phyloP scores from a whole-genome alignment of 2,329 filamentous ascomycete genomes.

The Penicillium sp. region DNA sequence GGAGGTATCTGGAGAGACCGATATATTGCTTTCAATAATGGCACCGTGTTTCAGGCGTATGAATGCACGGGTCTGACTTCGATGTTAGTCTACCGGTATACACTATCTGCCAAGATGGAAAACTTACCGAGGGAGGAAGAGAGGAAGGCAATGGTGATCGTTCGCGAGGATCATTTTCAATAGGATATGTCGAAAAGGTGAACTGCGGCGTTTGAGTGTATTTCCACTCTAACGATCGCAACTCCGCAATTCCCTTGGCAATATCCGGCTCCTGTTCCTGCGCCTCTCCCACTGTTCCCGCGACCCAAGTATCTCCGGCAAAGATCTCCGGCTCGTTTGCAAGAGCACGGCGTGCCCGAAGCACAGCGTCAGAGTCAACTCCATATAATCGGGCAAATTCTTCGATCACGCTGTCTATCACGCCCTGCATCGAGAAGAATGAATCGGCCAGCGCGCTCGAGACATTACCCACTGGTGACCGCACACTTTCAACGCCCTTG shows the following conservation, averaged over 20 bases:
- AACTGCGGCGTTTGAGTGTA: constrained; percentile 86
- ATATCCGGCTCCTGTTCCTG: constrained; percentile 53
- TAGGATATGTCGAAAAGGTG: constrained; percentile 63
- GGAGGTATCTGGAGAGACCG: constrained; percentile 34
- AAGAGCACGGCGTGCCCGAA: constrained; percentile 33
- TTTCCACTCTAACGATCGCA: constrained; percentile 64
- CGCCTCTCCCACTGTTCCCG: constrained; percentile 53
- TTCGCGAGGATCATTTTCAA: constrained; percentile 57
- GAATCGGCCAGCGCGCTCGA: constrained; percentile 53
- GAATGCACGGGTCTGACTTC: constrained; percentile 40
- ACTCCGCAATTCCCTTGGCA: constrained; percentile 55
- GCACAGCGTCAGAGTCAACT: constrained; percentile 33
- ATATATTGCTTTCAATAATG: constrained; percentile 42
- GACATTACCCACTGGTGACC: constrained; percentile 79
- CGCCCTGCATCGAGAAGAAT: constrained; percentile 49
- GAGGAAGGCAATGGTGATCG: constrained; percentile 52
- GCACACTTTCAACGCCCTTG: constrained; percentile 86
- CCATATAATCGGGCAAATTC: constrained; percentile 70
- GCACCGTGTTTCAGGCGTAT: constrained; percentile 42
- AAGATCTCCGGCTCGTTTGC: constrained; percentile 33
- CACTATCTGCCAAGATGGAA: not conserved
- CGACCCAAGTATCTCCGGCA: constrained; percentile 36
- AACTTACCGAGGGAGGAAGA: constrained; percentile 49
- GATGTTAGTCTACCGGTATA: not conserved
- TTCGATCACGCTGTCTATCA: constrained; percentile 55